Conservation (phyloP, 2,329 filamentous ascomycete genomes). For the Aspergillus proliferans region DNA sequence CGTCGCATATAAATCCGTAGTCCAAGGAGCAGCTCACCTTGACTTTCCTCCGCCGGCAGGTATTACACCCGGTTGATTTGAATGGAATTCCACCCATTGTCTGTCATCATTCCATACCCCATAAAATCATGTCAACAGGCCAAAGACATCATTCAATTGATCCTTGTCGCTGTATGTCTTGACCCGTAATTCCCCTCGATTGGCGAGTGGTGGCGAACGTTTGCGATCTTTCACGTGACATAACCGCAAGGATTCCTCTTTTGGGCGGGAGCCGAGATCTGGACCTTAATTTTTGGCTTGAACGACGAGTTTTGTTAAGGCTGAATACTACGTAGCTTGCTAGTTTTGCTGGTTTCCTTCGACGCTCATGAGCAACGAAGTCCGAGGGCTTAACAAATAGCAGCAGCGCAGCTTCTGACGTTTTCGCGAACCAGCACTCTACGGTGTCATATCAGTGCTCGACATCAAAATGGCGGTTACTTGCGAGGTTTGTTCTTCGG, state of each 20-base stretch:
- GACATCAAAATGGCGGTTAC: slow-evolving; percentile 22
- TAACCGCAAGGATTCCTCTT: background rate
- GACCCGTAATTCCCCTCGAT: too few species aligned
- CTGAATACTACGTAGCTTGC: too few species aligned
- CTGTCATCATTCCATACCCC: background rate
- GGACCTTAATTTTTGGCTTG: too few species aligned
- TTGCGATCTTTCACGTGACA: background rate
- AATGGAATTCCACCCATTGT: slow-evolving; percentile 13
- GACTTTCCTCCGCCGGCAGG: slow-evolving; percentile 12
- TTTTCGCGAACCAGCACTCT: background rate
- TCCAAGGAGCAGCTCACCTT: slow-evolving; percentile 10
- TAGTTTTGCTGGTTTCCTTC: too few species aligned
- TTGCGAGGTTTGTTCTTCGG: slow-evolving; percentile 34
- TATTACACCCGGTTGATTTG: slow-evolving; percentile 16
- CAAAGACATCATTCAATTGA: background rate
- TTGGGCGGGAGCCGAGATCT: too few species aligned
- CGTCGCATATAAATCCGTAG: background rate
- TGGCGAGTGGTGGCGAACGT: too few species aligned
- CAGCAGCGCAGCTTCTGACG: background rate
- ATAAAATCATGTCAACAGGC: background rate
- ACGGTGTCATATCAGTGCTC: background rate
- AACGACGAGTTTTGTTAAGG: too few species aligned
- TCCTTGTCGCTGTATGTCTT: background rate
- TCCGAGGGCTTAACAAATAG: background rate
- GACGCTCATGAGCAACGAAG: background rate